Percentiles rank a stretch among this genome's conserved stretches.
phyloP scores from a whole-genome alignment of 345 rosid genomes.

The Corymbia maculata region DNA sequence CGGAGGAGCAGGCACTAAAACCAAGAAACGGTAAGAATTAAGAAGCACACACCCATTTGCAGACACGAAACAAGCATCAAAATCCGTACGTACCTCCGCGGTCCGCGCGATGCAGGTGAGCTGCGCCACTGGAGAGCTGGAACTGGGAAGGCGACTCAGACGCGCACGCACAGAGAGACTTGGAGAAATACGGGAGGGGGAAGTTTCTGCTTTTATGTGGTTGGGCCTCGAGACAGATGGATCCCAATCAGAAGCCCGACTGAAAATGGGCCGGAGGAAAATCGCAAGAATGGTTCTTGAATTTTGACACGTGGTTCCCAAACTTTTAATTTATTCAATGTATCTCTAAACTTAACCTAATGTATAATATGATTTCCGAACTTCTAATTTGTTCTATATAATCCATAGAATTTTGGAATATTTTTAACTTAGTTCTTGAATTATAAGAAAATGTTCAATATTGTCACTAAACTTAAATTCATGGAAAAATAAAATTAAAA shows the following conservation, averaged over 20 bases:
- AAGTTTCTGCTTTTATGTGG: neutral
- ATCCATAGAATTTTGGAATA: too few species aligned
- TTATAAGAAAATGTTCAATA: too few species aligned
- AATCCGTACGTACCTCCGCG: neutral
- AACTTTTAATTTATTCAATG: too few species aligned
- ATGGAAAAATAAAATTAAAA: too few species aligned
- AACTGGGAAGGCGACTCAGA: neutral
- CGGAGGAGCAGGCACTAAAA: neutral
- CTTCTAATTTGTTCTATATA: too few species aligned
- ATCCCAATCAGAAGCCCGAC: neutral
- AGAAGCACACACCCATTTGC: neutral
- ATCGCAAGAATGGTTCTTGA: too few species aligned
- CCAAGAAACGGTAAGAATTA: neutral
- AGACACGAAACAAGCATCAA: neutral
- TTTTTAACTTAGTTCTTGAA: too few species aligned
- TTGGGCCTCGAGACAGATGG: neutral
- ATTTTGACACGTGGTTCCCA: too few species aligned
- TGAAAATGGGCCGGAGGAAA: too few species aligned
- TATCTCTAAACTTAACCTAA: too few species aligned
- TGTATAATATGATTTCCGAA: too few species aligned
- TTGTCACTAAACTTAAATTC: too few species aligned
- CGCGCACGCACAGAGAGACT: neutral
- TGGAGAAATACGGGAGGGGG: neutral
- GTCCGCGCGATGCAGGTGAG: neutral
- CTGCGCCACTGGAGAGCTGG: rapidly evolving